A percentile compares a stretch with the other conserved stretches of the same genome.
Evolutionary conservation across 208 protist species (phyloP).

Genomic region (Naegleria fowleri): DNA sequence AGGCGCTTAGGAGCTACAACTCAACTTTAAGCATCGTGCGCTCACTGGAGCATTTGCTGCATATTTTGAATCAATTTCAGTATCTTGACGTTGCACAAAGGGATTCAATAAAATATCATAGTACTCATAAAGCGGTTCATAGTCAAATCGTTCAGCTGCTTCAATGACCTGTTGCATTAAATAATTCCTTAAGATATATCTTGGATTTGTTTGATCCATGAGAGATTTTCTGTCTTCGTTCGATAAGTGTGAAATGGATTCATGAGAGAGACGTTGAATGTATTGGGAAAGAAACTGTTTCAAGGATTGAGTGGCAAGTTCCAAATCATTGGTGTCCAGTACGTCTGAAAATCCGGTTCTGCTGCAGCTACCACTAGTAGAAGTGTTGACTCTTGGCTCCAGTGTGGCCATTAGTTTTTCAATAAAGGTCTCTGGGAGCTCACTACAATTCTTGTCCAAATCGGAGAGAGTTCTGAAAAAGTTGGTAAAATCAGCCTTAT

Average conservation of each 20-base stretch:
- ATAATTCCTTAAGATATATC: conserved; percentile 37
- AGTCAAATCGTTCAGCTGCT: conserved; percentile 23
- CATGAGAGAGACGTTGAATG: neutral
- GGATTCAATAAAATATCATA: conserved; percentile 21
- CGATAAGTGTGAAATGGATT: neutral
- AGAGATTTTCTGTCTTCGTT: neutral
- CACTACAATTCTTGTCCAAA: neutral
- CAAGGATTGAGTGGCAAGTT: neutral
- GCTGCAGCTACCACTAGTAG: neutral
- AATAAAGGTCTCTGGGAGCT: neutral
- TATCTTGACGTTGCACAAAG: conserved; percentile 7
- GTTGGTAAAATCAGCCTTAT: neutral
- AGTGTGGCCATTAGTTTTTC: neutral
- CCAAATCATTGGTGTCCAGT: neutral
- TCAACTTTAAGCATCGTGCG: neutral
- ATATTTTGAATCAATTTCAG: neutral
- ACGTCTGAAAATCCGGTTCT: neutral
- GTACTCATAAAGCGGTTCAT: conserved; percentile 24
- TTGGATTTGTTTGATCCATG: conserved; percentile 39
- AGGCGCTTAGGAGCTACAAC: conserved; percentile 2
- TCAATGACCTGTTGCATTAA: conserved; percentile 30
- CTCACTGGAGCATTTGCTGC: neutral
- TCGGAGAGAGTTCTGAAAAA: neutral
- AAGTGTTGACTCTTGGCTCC: neutral
- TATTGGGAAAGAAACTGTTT: neutral